Conservation (phyloP, 2,329 filamentous ascomycete species). For the Albifimbria verrucaria region DNA sequence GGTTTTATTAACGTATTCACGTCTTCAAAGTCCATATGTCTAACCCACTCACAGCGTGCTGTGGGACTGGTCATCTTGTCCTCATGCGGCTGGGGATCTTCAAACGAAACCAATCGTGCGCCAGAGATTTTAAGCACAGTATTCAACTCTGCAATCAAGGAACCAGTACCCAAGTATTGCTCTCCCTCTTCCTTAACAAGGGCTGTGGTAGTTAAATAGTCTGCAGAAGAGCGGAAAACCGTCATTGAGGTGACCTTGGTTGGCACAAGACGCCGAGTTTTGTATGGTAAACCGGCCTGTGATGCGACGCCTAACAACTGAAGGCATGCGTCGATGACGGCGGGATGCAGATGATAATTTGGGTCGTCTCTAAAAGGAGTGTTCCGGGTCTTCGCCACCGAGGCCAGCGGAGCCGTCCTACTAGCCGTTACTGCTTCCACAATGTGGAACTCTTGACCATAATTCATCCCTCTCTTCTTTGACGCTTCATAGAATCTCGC, state of each 20-base stretch:
- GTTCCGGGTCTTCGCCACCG: slow-evolving; percentile 11
- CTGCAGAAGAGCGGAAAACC: slow-evolving; percentile 7
- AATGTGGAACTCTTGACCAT: slow-evolving; percentile 26
- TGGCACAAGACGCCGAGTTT: slow-evolving; percentile 19
- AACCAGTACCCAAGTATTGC: not conserved
- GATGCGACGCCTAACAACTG: slow-evolving; percentile 25
- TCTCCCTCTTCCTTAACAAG: not conserved
- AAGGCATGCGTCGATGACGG: slow-evolving; percentile 30
- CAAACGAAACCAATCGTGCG: slow-evolving; percentile 18
- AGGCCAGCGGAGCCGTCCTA: slow-evolving; percentile 11
- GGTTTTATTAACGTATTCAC: slow-evolving; percentile 18
- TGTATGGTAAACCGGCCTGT: slow-evolving; percentile 15
- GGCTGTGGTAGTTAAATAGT: not conserved
- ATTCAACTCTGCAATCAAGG: not conserved
- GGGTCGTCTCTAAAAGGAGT: slow-evolving; percentile 15
- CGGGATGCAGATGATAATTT: slow-evolving; percentile 34
- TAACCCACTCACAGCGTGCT: slow-evolving; percentile 23
- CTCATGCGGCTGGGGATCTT: slow-evolving; percentile 14
- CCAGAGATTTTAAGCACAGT: slow-evolving; percentile 13
- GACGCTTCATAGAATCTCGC: slow-evolving; percentile 20
- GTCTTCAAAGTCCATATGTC: slow-evolving; percentile 26
- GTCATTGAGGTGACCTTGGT: slow-evolving; percentile 20
- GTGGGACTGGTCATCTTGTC: slow-evolving; percentile 19
- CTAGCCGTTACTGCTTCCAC: slow-evolving; percentile 14
- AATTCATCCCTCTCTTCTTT: slow-evolving; percentile 26